Percentiles rank a stretch among this genome's conserved stretches.
These are phyloP conservation scores for Rhizoclosmatium globosum DNA, from an alignment of 192 early-diverging fungal genomes.

Conservation along the genomic window DNA sequence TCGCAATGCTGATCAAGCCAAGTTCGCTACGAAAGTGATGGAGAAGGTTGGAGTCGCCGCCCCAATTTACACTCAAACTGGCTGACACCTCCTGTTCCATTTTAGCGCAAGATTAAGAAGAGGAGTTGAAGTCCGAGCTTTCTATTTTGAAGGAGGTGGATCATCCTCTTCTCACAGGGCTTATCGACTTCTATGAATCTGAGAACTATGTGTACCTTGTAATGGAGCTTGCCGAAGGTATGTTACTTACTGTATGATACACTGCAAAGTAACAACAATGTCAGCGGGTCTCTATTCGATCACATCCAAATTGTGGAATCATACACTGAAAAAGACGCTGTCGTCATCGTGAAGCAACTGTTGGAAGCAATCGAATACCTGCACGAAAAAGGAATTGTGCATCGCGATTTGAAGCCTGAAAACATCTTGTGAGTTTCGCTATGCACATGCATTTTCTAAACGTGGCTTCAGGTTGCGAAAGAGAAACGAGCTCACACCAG, in stretches of 20 bases:
- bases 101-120: slow-evolving; percentile 49
- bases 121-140: slow-evolving; percentile 71
- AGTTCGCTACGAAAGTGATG: slow-evolving; percentile 77
- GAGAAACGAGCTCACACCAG: not conserved
- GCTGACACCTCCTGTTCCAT: not conserved
- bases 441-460: not conserved
- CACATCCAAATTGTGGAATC: slow-evolving; percentile 56
- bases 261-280: not conserved
- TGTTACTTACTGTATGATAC: not conserved
- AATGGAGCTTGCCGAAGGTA: slow-evolving; percentile 59
- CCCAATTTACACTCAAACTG: not conserved
- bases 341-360: slow-evolving; percentile 51
- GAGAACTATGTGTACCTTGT: slow-evolving; percentile 50
- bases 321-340: slow-evolving; percentile 62
- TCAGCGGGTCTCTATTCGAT: slow-evolving; percentile 66
- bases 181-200: slow-evolving; percentile 54
- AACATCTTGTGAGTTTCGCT: slow-evolving; percentile 51
- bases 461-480: not conserved
- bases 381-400: slow-evolving; percentile 54
- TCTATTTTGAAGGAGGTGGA: slow-evolving; percentile 68
- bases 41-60: slow-evolving; percentile 64
- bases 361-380: slow-evolving; percentile 60
- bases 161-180: slow-evolving; percentile 52
- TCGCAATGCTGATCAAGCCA: slow-evolving; percentile 11
- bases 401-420: slow-evolving; percentile 66